A percentile compares a stretch with the other conserved stretches of the same genome.
phyloP scores from a whole-genome alignment of 345 rosid genomes.

The Crucihimalaya himalaica region DNA sequence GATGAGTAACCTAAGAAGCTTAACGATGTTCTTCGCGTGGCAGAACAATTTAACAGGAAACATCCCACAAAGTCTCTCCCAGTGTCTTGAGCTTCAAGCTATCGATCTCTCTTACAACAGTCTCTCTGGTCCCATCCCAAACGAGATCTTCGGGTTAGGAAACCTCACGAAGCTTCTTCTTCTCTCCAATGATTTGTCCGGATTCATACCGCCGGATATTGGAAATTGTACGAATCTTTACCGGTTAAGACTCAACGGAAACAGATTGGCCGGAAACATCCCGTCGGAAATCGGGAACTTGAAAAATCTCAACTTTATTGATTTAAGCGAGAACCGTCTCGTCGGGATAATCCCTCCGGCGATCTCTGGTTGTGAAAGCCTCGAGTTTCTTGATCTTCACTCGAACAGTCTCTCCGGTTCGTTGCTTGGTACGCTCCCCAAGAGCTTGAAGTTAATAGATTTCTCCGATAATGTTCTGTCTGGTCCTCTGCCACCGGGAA shows the following conservation, averaged over 20 bases:
- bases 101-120: conserved; percentile 75
- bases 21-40: conserved; percentile 77
- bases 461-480: conserved; percentile 63
- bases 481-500: conserved; percentile 55
- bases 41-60: conserved; percentile 77
- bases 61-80: conserved; percentile 64
- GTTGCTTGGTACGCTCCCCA: conserved; percentile 50
- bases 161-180: conserved; percentile 79
- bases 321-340: conserved; percentile 67
- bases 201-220: conserved; percentile 61
- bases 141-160: conserved; percentile 58
- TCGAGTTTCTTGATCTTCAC: conserved; percentile 80
- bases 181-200: conserved; percentile 72
- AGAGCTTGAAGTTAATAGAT: conserved; percentile 50
- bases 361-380: conserved; percentile 61
- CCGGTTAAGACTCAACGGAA: conserved; percentile 66
- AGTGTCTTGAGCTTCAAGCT: conserved; percentile 71
- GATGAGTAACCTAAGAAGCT: conserved; percentile 57
- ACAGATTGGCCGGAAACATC: conserved; percentile 57
- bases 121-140: conserved; percentile 75
- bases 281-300: conserved; percentile 64
- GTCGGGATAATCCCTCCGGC: conserved; percentile 61
- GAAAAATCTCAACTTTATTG: conserved; percentile 68
- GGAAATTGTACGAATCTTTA: conserved; percentile 69
- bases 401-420: conserved; percentile 69